Conservation (phyloP, 2,329 filamentous ascomycete species). For the Neoarthrinium moseri region DNA sequence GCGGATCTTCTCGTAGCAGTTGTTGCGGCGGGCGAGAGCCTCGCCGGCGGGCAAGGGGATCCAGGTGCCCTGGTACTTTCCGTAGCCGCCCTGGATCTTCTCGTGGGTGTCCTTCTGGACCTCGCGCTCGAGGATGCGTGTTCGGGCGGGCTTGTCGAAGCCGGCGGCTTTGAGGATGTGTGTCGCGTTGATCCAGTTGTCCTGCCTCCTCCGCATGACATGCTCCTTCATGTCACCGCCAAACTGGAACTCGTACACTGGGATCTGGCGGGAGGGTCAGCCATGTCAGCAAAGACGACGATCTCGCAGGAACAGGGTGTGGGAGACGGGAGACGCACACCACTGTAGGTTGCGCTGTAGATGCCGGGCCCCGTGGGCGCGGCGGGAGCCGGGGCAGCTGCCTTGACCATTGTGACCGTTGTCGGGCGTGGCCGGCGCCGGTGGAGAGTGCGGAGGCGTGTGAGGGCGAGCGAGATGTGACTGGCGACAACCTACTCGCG, state of each 20-base stretch:
- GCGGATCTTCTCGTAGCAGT: constrained; percentile 76
- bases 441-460: no score
- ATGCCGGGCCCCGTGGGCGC: constrained; percentile 44
- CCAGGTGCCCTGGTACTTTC: constrained; percentile 99
- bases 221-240: constrained; percentile 75
- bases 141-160: constrained; percentile 94
- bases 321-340: constrained; percentile 46
- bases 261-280: constrained; percentile 59
- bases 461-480: no score
- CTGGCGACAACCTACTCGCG: no score
- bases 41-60: constrained; percentile 84
- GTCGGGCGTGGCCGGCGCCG: no score
- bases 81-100: constrained; percentile 97
- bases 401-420: constrained; percentile 48
- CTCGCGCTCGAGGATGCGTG: constrained; percentile 91
- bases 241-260: constrained; percentile 91
- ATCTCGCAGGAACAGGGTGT: neutral
- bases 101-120: constrained; percentile 96
- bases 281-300: constrained; percentile 6
- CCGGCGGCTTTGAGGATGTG: constrained; percentile 97
- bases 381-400: constrained; percentile 22
- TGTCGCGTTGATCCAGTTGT: constrained; percentile 99
- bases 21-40: constrained; percentile 81
- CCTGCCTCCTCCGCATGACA: constrained; percentile 91
- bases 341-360: constrained; percentile 69